Evolutionary conservation across 768 basidiomycete genomes (phyloP).

Genomic region (Leccinellum rugosiceps): DNA sequence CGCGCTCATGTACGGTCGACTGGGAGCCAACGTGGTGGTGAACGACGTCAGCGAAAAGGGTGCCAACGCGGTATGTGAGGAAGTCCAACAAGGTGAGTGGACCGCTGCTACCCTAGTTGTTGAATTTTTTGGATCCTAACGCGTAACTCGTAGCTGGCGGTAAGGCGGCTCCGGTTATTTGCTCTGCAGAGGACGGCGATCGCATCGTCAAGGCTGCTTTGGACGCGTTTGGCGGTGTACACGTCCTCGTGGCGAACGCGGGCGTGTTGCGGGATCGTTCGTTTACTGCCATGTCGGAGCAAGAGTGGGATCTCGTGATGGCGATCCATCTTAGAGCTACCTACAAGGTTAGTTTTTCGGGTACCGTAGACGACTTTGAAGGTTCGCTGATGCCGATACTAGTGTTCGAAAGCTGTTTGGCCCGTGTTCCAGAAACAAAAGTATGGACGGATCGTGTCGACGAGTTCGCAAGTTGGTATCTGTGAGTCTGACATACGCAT

Average conservation of each 20-base stretch:
- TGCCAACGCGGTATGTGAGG: slow-evolving; percentile 81
- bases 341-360: slow-evolving; percentile 58
- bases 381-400: slow-evolving; percentile 2
- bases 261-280: slow-evolving; percentile 94
- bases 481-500: slow-evolving; percentile 50
- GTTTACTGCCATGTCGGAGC: slow-evolving; percentile 82
- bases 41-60: slow-evolving; percentile 91
- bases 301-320: slow-evolving; percentile 93
- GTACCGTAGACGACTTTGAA: not conserved
- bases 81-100: slow-evolving; percentile 69
- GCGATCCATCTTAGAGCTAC: slow-evolving; percentile 89
- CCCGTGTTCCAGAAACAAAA: slow-evolving; percentile 95
- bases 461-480: slow-evolving; percentile 89
- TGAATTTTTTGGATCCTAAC: not conserved
- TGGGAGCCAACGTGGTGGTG: slow-evolving; percentile 96
- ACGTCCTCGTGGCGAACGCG: slow-evolving; percentile 89
- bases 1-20: slow-evolving; percentile 84
- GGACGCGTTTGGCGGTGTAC: slow-evolving; percentile 83
- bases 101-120: not conserved
- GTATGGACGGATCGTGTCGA: slow-evolving; percentile 93
- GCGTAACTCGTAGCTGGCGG: slow-evolving; percentile 63
- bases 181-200: slow-evolving; percentile 91
- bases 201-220: slow-evolving; percentile 83
- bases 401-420: slow-evolving; percentile 96
- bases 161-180: slow-evolving; percentile 78